Conservation (phyloP, 2,329 filamentous ascomycete genomes). For the Aspergillus viridinutans region DNA sequence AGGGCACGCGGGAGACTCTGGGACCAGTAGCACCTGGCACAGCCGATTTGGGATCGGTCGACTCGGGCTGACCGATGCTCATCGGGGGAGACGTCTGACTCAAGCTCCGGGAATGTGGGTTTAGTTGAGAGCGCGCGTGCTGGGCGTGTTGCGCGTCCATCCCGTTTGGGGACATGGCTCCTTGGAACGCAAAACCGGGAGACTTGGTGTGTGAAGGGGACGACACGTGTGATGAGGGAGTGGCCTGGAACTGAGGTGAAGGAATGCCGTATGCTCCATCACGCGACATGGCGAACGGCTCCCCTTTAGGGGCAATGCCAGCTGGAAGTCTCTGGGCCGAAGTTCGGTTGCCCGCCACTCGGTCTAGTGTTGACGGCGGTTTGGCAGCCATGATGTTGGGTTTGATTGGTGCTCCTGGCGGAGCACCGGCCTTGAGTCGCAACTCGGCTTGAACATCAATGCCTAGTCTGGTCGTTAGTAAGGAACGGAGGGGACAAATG, state of each 20-base stretch:
- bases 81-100: slow-evolving; percentile 32
- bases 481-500: background rate
- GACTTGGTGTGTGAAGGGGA: slow-evolving; percentile 62
- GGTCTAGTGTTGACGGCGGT: slow-evolving; percentile 71
- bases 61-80: slow-evolving; percentile 36
- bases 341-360: slow-evolving; percentile 76
- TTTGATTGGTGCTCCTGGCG: slow-evolving; percentile 65
- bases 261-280: slow-evolving; percentile 41
- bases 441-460: slow-evolving; percentile 97
- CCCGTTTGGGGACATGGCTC: slow-evolving; percentile 58
- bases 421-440: slow-evolving; percentile 84
- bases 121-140: slow-evolving; percentile 47
- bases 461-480: slow-evolving; percentile 48
- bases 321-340: slow-evolving; percentile 66
- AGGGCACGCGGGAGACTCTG: slow-evolving; percentile 36
- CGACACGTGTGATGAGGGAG: slow-evolving; percentile 72
- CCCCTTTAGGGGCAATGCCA: slow-evolving; percentile 69
- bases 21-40: slow-evolving; percentile 24
- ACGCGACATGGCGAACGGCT: slow-evolving; percentile 45
- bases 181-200: slow-evolving; percentile 57
- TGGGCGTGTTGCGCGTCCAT: slow-evolving; percentile 49
- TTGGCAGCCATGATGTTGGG: slow-evolving; percentile 63
- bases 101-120: slow-evolving; percentile 34
- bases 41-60: slow-evolving; percentile 31
- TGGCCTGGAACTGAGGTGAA: slow-evolving; percentile 73